A percentile compares a stretch with the other conserved stretches of the same genome.
phyloP scores from a whole-genome alignment of 768 basidiomycete species.

The Boletus insuetus region DNA sequence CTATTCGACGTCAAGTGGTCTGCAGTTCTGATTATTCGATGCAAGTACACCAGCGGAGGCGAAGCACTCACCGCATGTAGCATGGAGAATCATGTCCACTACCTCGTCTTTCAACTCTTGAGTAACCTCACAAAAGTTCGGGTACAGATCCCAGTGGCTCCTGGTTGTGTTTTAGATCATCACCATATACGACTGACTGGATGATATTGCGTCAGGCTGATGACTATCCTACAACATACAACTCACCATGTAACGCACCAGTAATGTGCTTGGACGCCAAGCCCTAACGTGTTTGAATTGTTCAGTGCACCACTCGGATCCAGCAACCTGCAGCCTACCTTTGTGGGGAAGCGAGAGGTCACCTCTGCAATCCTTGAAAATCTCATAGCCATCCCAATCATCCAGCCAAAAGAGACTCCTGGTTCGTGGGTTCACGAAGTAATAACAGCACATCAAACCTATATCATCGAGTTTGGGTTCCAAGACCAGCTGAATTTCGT shows the following conservation, averaged over 20 bases:
- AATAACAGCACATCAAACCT: slow-evolving; percentile 39
- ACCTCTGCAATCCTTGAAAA: slow-evolving; percentile 30
- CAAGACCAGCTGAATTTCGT: slow-evolving; percentile 43
- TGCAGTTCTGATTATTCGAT: neutral
- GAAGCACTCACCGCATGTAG: slow-evolving; percentile 21
- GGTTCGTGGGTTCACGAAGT: slow-evolving; percentile 47
- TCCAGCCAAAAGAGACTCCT: slow-evolving; percentile 58
- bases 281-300: slow-evolving; percentile 16
- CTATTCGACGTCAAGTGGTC: slow-evolving; percentile 29
- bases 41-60: neutral
- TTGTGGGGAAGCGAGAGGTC: slow-evolving; percentile 20
- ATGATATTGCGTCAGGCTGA: slow-evolving; percentile 5
- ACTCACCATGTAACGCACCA: slow-evolving; percentile 30
- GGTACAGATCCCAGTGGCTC: slow-evolving; percentile 36
- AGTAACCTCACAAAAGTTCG: slow-evolving; percentile 26
- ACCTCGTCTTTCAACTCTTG: slow-evolving; percentile 26
- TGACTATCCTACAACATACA: neutral
- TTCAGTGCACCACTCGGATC: neutral
- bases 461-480: slow-evolving; percentile 33
- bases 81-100: slow-evolving; percentile 27
- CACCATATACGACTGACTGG: neutral
- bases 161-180: slow-evolving; percentile 17
- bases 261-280: slow-evolving; percentile 36
- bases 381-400: slow-evolving; percentile 32
- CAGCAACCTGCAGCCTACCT: slow-evolving; percentile 8